A percentile compares a stretch with the other conserved stretches of the same genome.
Evolutionary conservation across 805 yeast species (phyloP).

Genomic region (Zygosaccharomyces kombuchaensis): DNA sequence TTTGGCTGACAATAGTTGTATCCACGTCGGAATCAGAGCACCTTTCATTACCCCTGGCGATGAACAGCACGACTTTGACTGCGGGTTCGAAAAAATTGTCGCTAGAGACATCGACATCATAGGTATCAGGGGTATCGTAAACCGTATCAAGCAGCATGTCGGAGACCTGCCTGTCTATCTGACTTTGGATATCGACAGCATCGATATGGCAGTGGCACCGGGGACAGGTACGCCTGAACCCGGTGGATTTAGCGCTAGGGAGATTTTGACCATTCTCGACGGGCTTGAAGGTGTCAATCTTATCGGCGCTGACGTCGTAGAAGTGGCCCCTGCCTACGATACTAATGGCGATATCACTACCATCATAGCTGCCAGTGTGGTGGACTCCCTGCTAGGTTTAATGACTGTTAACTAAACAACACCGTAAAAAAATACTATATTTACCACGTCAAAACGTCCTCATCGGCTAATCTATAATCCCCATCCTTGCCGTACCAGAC

Average conservation of each 20-base stretch:
- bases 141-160: constrained; percentile 33
- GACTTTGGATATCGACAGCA: constrained; percentile 51
- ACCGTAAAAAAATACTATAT: background rate
- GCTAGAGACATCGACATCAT: constrained; percentile 43
- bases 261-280: constrained; percentile 50
- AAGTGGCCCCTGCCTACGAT: constrained; percentile 62
- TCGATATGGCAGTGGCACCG: constrained; percentile 62
- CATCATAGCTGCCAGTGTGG: constrained; percentile 57
- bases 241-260: constrained; percentile 63
- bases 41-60: constrained; percentile 52
- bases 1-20: constrained; percentile 41
- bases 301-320: constrained; percentile 68
- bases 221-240: constrained; percentile 70
- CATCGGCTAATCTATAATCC: constrained; percentile 31
- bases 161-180: constrained; percentile 38
- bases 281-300: constrained; percentile 53
- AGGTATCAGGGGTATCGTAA: constrained; percentile 37
- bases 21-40: constrained; percentile 61
- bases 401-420: constrained; percentile 34
- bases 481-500: constrained; percentile 33
- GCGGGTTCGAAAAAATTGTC: constrained; percentile 44
- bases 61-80: constrained; percentile 41
- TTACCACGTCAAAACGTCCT: constrained; percentile 36
- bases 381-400: constrained; percentile 45
- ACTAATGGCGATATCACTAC: constrained; percentile 55